Evolutionary conservation across 495 filamentous ascomycete species (phyloP).

Genomic region (Aspergillus biplanus): DNA sequence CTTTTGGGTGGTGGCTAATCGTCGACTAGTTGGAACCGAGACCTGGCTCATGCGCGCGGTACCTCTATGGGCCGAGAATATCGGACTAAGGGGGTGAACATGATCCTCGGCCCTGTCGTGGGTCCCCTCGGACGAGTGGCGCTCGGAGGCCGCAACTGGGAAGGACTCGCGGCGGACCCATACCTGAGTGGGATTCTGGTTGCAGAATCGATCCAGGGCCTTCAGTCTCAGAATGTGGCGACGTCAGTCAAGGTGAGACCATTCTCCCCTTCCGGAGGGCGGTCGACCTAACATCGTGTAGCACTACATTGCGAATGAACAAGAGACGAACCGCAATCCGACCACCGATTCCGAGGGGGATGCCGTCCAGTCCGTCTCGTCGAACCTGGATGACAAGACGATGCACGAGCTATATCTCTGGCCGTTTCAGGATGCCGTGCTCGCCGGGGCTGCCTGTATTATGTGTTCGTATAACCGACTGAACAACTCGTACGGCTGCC

Average conservation of each 20-base stretch:
- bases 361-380: constrained; percentile 45
- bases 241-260: constrained; percentile 65
- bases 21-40: constrained; percentile 54
- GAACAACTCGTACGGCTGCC: constrained; percentile 69
- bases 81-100: constrained; percentile 56
- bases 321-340: constrained; percentile 71
- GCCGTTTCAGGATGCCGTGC: constrained; percentile 60
- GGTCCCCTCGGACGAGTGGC: constrained; percentile 77
- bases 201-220: constrained; percentile 63
- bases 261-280: neutral
- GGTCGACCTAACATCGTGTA: constrained; percentile 35
- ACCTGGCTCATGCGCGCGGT: constrained; percentile 52
- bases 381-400: constrained; percentile 69
- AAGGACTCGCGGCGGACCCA: constrained; percentile 76
- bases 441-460: constrained; percentile 52
- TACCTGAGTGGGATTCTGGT: constrained; percentile 65
- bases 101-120: constrained; percentile 65
- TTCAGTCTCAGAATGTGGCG: constrained; percentile 71
- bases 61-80: constrained; percentile 61
- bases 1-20: constrained; percentile 23
- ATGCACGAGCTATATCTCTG: constrained; percentile 75
- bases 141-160: constrained; percentile 84
- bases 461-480: constrained; percentile 68
- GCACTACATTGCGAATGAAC: constrained; percentile 80
- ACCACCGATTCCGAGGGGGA: constrained; percentile 42